Evolutionary conservation across 1,284 basidiomycete species (phyloP).

Genomic region (Ganoderma multipileum): DNA sequence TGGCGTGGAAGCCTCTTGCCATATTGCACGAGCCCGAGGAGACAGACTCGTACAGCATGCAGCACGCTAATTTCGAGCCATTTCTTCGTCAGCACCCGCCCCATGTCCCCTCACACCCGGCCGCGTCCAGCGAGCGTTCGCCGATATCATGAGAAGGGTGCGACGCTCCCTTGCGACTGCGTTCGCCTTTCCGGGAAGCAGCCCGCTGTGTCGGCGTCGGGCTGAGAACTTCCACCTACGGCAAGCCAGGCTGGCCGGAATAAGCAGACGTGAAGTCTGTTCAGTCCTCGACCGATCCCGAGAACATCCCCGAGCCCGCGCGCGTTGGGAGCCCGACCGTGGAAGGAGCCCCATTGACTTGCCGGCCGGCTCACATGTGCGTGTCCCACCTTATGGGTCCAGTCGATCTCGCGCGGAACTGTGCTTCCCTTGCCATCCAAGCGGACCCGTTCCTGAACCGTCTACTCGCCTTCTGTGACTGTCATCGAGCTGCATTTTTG

Average conservation of each 20-base stretch:
- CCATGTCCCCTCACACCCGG: conserved; percentile 15
- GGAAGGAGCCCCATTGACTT: conserved; percentile 30
- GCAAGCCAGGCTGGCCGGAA: conserved; percentile 34
- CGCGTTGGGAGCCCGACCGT: conserved; percentile 31
- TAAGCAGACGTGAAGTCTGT: conserved; percentile 33
- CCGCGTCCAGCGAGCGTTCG: conserved; percentile 21
- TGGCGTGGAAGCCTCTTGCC: conserved; percentile 23
- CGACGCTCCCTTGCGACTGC: conserved; percentile 28
- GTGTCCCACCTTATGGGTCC: conserved; percentile 34
- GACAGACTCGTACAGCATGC: conserved; percentile 29
- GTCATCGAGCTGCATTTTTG: conserved; percentile 26
- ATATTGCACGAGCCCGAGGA: conserved; percentile 9
- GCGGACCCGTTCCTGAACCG: conserved; percentile 37
- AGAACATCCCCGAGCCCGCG: conserved; percentile 33
- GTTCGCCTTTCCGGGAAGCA: conserved; percentile 26
- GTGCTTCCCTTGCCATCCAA: conserved; percentile 34
- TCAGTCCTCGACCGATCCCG: conserved; percentile 29
- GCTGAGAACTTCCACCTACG: conserved; percentile 34
- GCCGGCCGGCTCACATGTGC: conserved; percentile 28
- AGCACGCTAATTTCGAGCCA: conserved; percentile 26
- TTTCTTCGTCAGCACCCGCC: conserved; percentile 17
- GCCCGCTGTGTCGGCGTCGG: conserved; percentile 26
- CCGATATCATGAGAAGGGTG: conserved; percentile 28
- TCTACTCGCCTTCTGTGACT: conserved; percentile 26
- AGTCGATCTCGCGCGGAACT: conserved; percentile 30